These are phyloP conservation scores for Viola pubescens DNA, from an alignment of 441 rosid species.

Conservation along the genomic window DNA sequence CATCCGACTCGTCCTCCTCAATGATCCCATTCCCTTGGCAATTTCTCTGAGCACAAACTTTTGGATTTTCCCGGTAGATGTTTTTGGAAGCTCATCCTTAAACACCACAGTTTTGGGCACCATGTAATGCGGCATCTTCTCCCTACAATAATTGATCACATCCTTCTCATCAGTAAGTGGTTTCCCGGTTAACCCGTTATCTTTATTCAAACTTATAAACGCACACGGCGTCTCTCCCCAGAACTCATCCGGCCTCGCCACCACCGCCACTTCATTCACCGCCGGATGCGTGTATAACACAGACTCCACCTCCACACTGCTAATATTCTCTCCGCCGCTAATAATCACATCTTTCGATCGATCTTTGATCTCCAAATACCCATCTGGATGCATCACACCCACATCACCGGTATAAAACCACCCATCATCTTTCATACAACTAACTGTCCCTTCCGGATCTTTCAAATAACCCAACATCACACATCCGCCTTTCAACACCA, in stretches of 20 bases:
- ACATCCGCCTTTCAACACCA: slow-evolving; percentile 49
- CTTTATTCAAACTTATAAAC: slow-evolving; percentile 30
- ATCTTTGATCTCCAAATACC: slow-evolving; percentile 38
- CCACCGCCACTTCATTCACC: slow-evolving; percentile 36
- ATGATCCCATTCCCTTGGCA: slow-evolving; percentile 27
- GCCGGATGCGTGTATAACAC: slow-evolving; percentile 27
- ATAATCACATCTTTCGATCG: slow-evolving; percentile 42
- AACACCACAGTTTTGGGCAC: slow-evolving; percentile 70
- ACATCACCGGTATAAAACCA: slow-evolving; percentile 77
- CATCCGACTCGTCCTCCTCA: slow-evolving; percentile 23
- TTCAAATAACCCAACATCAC: slow-evolving; percentile 68
- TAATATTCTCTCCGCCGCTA: slow-evolving; percentile 40
- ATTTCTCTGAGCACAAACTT: slow-evolving; percentile 52
- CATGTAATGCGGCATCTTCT: slow-evolving; percentile 52
- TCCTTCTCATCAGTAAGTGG: slow-evolving; percentile 33
- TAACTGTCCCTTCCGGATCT: slow-evolving; percentile 40
- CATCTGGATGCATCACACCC: slow-evolving; percentile 47
- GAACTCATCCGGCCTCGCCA: slow-evolving; percentile 34
- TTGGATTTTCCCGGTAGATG: slow-evolving; percentile 70
- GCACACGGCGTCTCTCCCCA: slow-evolving; percentile 46
- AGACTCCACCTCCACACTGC: slow-evolving; percentile 39
- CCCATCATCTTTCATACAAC: slow-evolving; percentile 36
- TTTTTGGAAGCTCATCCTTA: slow-evolving; percentile 56
- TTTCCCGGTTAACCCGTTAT: background rate
- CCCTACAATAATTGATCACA: slow-evolving; percentile 49